Percentiles rank a stretch among this genome's conserved stretches.
These are phyloP conservation scores for Magnaporthales sp. DNA, from an alignment of 2,329 filamentous ascomycete species.

Conservation along the genomic window DNA sequence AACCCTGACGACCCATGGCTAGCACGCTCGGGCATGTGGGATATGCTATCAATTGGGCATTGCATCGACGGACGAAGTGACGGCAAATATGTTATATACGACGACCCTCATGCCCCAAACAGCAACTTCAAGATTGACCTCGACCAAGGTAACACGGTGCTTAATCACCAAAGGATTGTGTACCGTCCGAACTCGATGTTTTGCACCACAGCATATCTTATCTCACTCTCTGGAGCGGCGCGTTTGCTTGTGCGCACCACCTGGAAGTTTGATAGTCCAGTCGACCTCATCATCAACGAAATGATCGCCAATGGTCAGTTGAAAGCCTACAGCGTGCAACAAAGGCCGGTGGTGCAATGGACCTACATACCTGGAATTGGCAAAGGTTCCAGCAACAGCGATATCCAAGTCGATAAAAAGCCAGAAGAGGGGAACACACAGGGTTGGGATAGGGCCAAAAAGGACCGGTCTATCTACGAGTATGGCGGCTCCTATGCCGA, in stretches of 20 bases:
- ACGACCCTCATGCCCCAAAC: slow-evolving; percentile 5
- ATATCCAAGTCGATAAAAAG: neutral
- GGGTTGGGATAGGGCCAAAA: neutral
- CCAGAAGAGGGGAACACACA: neutral
- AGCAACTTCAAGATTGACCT: neutral
- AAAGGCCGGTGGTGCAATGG: slow-evolving; percentile 33
- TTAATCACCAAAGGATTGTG: slow-evolving; percentile 13
- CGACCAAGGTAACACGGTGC: neutral
- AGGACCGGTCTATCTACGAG: neutral
- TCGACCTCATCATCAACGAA: slow-evolving; percentile 17
- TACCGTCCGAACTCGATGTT: slow-evolving; percentile 13
- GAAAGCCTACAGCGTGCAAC: slow-evolving; percentile 15
- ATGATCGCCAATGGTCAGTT: slow-evolving; percentile 15
- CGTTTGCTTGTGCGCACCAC: slow-evolving; percentile 16
- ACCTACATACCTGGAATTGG: slow-evolving; percentile 48
- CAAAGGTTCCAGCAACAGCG: slow-evolving; percentile 9
- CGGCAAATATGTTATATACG: slow-evolving; percentile 7
- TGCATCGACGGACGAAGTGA: slow-evolving; percentile 11
- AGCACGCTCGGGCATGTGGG: slow-evolving; percentile 12
- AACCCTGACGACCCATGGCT: slow-evolving; percentile 16
- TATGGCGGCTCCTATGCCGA: neutral
- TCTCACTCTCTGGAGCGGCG: slow-evolving; percentile 17
- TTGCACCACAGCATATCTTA: slow-evolving; percentile 18
- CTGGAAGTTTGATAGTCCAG: slow-evolving; percentile 16
- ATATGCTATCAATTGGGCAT: slow-evolving; percentile 14